Base-by-base conservation (phyloP, 106 monocot species). In the Amphibolis antarctica region DNA sequence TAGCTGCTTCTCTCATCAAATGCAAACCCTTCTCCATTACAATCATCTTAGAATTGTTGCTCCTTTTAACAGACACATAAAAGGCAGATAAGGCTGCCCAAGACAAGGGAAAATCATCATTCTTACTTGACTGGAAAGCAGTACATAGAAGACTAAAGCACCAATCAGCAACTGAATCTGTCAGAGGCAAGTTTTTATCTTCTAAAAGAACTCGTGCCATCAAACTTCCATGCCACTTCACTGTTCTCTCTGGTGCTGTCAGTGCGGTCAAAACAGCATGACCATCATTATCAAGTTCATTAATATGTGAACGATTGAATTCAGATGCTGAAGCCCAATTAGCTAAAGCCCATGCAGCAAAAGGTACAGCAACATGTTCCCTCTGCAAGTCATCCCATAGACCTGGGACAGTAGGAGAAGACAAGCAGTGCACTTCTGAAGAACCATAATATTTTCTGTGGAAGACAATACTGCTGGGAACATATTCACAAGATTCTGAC, bases 301-400 rank as follows among this genome's bases (percentile, higher is more conserved):
- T 86, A 75, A 98, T 91, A 54, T 68, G 76, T 15, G 75, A 80
- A 31, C 98, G 76, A 65, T 98, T 98, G 64, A 47, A 17, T 36
- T 82, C 78, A 48, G 98, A 98, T 75, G 98, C 84, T 43, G 81
- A 52, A 59, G 98, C 87, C 98, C 98, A 98, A 63, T 91, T 98
- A 55, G 98, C 98, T 55, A 98, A 50, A 76, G 98, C 98, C 98
- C 98, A 98, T 66, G 86, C 83, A 78, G 98, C 98, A 87, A 98
- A 98, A 63, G 98, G 98, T 58, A 98, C 82, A 68, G 98, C 91
- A 50, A 98, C 77, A 74, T 98, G 83, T 67, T 98, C 98, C 70
- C 91, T 76, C 69, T 91, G 90, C 62, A 98, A 71, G 75, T 98
- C 98, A 81, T 98, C 98, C 98, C 91, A 98, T 0, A 98, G 79